These are phyloP conservation scores for Tetrahymena elliotti DNA, from an alignment of 73 alveolate genomes.

Conservation along the genomic window DNA sequence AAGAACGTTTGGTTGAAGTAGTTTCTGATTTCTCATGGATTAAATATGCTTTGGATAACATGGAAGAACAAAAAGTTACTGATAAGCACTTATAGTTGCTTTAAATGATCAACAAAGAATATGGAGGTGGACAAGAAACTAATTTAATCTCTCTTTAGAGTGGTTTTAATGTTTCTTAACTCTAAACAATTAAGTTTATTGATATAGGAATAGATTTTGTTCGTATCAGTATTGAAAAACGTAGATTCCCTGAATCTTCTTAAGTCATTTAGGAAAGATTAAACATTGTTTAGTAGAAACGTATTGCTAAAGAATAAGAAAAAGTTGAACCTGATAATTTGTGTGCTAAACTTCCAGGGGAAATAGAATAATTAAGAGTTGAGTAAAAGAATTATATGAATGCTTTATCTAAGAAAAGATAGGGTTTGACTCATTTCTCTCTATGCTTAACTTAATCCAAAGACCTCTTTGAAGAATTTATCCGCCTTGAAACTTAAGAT, in stretches of 20 bases:
- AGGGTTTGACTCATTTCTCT: background rate
- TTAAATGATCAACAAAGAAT: background rate
- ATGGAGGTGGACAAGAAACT: background rate
- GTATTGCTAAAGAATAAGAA: background rate
- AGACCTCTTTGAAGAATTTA: background rate
- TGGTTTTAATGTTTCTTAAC: background rate
- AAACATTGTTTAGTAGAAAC: background rate
- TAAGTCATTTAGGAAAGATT: background rate
- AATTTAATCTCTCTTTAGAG: background rate
- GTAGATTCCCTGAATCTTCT: background rate
- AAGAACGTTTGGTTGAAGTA: background rate
- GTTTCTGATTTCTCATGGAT: background rate
- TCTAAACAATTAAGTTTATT: background rate
- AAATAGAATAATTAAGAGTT: background rate
- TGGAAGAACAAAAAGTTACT: background rate
- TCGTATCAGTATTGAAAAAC: background rate
- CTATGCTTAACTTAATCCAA: background rate
- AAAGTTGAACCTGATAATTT: background rate
- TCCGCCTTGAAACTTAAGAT: background rate
- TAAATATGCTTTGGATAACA: background rate
- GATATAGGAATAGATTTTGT: background rate
- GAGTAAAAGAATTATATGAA: background rate
- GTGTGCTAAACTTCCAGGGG: background rate
- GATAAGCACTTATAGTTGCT: background rate
- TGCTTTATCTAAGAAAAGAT: background rate